phyloP scores from a whole-genome alignment of 345 rosid species.

The Eucalyptus melliodora region DNA sequence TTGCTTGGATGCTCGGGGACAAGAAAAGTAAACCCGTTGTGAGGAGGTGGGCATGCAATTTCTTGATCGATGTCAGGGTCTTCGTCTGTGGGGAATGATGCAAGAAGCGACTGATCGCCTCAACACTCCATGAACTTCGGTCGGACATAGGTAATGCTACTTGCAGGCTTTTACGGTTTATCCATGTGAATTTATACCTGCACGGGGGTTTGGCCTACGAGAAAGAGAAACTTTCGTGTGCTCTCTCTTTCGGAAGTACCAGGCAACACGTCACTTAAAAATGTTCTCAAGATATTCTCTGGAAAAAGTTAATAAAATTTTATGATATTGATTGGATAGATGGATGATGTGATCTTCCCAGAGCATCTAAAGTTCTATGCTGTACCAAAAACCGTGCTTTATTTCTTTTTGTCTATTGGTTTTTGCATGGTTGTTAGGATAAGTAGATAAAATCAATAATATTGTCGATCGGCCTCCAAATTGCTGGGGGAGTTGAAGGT shows the following conservation, averaged over 20 bases:
- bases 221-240: not conserved
- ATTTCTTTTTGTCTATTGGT: not conserved
- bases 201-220: not conserved
- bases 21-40: conserved; percentile 8
- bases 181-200: not conserved
- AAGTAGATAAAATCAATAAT: not conserved
- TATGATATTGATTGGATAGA: not conserved
- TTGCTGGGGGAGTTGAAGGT: not conserved
- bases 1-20: not conserved
- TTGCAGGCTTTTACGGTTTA: not conserved
- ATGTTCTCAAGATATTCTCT: not conserved
- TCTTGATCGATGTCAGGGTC: conserved; percentile 5
- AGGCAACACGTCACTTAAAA: not conserved
- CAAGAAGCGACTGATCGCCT: not conserved
- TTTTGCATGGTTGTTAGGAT: not conserved
- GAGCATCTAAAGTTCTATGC: not conserved
- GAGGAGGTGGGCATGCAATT: conserved; percentile 17
- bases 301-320: not conserved
- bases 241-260: not conserved
- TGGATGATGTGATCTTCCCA: not conserved
- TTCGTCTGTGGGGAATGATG: not conserved
- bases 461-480: not conserved
- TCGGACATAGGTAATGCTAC: not conserved
- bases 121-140: not conserved
- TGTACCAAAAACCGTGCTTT: not conserved